Evolutionary conservation across 208 protist species (phyloP).

Genomic region (Blastocrithidia nonstop): DNA sequence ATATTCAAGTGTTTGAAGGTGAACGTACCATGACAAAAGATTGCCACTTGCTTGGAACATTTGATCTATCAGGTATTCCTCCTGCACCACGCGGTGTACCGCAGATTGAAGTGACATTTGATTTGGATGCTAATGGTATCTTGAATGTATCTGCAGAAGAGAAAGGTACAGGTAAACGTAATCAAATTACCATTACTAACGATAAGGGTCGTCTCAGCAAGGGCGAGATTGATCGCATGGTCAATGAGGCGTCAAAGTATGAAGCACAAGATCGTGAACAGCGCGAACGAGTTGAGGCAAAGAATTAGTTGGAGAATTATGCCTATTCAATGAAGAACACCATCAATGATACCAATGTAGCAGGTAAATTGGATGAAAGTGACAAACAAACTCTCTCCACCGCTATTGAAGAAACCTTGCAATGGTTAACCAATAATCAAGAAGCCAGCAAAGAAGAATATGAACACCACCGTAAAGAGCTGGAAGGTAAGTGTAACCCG

Average conservation of each 20-base stretch:
- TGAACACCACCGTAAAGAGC: conserved; percentile 18
- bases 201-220: conserved; percentile 52
- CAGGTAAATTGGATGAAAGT: conserved; percentile 55
- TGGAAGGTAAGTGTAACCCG: conserved; percentile 39
- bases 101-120: conserved; percentile 97
- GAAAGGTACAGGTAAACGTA: conserved; percentile 90
- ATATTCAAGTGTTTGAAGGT: conserved; percentile 91
- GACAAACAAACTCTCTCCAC: conserved; percentile 25
- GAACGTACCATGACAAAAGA: conserved; percentile 86
- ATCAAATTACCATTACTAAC: conserved; percentile 92
- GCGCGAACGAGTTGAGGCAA: conserved; percentile 56
- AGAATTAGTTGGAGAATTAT: conserved; percentile 73
- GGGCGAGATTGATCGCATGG: conserved; percentile 77
- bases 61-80: conserved; percentile 88
- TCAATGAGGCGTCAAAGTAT: conserved; percentile 66
- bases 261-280: conserved; percentile 62
- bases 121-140: conserved; percentile 98
- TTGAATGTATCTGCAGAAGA: conserved; percentile 95
- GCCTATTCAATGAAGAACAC: conserved; percentile 48
- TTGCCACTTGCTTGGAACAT: conserved; percentile 93
- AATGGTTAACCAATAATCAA: conserved; percentile 77
- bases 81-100: conserved; percentile 79
- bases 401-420: conserved; percentile 42
- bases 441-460: conserved; percentile 41
- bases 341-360: conserved; percentile 74